phyloP scores from a whole-genome alignment of 805 yeast genomes.

The Zygosaccharomyces siamensis region DNA sequence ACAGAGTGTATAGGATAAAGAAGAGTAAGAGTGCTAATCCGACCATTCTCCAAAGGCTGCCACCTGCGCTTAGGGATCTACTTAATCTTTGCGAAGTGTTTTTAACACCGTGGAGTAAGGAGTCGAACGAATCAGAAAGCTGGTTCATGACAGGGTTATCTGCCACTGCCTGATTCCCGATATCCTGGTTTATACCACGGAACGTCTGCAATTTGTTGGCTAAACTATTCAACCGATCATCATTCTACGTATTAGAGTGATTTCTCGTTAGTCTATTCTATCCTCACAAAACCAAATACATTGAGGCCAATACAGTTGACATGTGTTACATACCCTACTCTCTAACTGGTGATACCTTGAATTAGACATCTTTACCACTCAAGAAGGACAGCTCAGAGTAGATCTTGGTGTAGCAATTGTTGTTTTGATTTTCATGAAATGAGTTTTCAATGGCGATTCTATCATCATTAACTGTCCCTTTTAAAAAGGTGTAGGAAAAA shows the following conservation, averaged over 20 bases:
- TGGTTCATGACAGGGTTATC: slow-evolving; percentile 41
- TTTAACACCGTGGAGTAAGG: slow-evolving; percentile 45
- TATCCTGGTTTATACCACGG: slow-evolving; percentile 62
- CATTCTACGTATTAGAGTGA: slow-evolving; percentile 43
- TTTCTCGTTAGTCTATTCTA: slow-evolving; percentile 2
- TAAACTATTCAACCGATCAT: slow-evolving; percentile 54
- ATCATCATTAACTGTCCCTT: slow-evolving; percentile 29
- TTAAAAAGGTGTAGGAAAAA: neutral
- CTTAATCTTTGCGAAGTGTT: slow-evolving; percentile 49
- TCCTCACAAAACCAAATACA: neutral
- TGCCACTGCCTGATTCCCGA: slow-evolving; percentile 58
- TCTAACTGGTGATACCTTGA: slow-evolving; percentile 33
- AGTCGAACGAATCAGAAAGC: slow-evolving; percentile 48
- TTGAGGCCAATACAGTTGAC: neutral
- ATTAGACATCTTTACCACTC: slow-evolving; percentile 25
- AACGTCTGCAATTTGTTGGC: slow-evolving; percentile 63
- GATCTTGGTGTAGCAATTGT: slow-evolving; percentile 39
- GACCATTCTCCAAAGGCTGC: slow-evolving; percentile 55
- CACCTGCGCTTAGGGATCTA: slow-evolving; percentile 55
- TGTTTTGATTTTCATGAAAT: slow-evolving; percentile 32
- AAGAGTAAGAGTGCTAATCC: slow-evolving; percentile 50
- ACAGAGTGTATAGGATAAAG: slow-evolving; percentile 52
- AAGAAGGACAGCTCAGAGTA: slow-evolving; percentile 33
- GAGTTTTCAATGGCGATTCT: slow-evolving; percentile 34
- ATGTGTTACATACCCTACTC: slow-evolving; percentile 21